Evolutionary conservation across 331 rosid genomes (phyloP).

Genomic region (Telfairia occidentalis): DNA sequence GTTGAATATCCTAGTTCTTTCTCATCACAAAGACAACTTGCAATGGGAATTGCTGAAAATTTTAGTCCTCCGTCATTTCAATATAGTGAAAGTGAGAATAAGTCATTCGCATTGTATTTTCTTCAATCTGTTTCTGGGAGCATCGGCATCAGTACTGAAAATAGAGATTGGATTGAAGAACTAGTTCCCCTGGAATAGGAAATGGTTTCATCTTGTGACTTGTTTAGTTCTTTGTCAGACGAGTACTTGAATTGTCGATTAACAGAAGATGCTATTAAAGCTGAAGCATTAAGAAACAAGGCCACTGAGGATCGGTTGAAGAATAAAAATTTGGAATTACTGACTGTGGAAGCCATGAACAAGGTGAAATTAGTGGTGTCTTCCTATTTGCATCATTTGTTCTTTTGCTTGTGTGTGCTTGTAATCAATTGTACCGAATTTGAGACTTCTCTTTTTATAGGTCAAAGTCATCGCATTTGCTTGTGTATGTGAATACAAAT

Average conservation of each 20-base stretch:
- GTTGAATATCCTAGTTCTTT: constrained; percentile 32
- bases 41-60: constrained; percentile 22
- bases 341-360: constrained; percentile 40
- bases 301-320: constrained; percentile 26
- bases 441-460: constrained; percentile 20
- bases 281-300: constrained; percentile 28
- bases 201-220: not conserved
- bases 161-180: not conserved
- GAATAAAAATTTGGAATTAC: constrained; percentile 37
- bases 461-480: constrained; percentile 37
- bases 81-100: constrained; percentile 14
- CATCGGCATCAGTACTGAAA: not conserved
- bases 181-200: not conserved
- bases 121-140: not conserved
- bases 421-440: not conserved
- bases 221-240: too few species aligned
- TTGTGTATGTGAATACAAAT: constrained; percentile 32
- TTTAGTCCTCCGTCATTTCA: constrained; percentile 34
- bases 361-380: constrained; percentile 30
- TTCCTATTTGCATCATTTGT: not conserved
- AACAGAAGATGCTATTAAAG: constrained; percentile 32
- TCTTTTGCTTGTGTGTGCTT: not conserved
- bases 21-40: constrained; percentile 28
- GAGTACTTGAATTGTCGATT: constrained; percentile 26
- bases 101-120: constrained; percentile 15